Evolutionary conservation across 2,329 filamentous ascomycete genomes (phyloP).

Genomic region (Penicillium sp.): DNA sequence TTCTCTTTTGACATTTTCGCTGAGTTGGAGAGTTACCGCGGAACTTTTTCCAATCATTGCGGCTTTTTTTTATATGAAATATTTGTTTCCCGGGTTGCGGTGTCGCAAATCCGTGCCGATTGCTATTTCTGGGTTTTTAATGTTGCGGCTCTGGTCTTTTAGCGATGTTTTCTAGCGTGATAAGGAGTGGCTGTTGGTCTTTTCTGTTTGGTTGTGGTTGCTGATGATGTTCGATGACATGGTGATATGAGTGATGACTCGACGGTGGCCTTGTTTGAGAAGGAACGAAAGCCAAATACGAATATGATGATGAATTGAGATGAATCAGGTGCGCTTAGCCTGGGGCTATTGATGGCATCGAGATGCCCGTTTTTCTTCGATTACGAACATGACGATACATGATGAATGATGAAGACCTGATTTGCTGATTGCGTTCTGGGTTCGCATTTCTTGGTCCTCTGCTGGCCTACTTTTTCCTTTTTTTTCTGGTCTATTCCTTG

Average conservation of each 20-base stretch:
- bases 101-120: constrained; percentile 8
- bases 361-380: not conserved
- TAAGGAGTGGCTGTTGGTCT: constrained; percentile 5
- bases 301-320: no score
- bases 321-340: not conserved
- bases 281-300: no score
- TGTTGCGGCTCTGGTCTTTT: constrained; percentile 1
- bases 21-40: no score
- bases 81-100: constrained; percentile 5
- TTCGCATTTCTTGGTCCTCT: not conserved
- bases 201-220: not conserved
- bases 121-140: constrained; percentile 7
- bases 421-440: not conserved
- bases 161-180: constrained; percentile 13
- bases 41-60: not conserved
- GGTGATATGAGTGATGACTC: not conserved
- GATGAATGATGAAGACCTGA: not conserved
- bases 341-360: not conserved
- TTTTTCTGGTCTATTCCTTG: not conserved
- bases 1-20: no score
- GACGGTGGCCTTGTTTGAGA: no score
- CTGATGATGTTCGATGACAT: not conserved
- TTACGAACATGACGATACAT: not conserved
- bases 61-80: not conserved
- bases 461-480: not conserved